Base-by-base conservation (phyloP, 345 rosid species). In the Aquilaria sinensis region DNA sequence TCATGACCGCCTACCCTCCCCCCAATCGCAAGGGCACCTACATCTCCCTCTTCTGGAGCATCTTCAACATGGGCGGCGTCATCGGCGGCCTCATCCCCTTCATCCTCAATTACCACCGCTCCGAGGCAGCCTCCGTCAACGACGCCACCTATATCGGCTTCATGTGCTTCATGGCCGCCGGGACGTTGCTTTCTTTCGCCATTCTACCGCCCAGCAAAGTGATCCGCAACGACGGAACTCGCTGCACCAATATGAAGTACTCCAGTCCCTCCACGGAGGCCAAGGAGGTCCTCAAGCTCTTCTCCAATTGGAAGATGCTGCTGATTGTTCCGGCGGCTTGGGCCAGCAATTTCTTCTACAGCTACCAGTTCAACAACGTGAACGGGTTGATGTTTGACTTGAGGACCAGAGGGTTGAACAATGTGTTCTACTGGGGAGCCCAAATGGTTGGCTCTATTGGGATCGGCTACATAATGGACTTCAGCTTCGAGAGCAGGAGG, bases 1-100 rank as follows among this genome's bases (percentile, higher is more conserved):
- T 93, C 64, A 93, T 90, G 97, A 90, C 97, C n/a, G 70, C 97
- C 6, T 93, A 88, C 56, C 98, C 97, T 33, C 97, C 97, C 0
- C 81, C 90, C 0, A 56, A 79, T 47, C 78, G 97, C 14, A 93
- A 93, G 66, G 98, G 98, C 10, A 74, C 79, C 10, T 93, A 86
- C 62, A 93, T 90, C 48, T 85, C 96, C 2, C 60, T 88, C 9
- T 88, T 88, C 69, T 88, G 92, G 96, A 76, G 81, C 37, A 78
- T 83, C 49, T 85, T 88, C 75, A 88, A 88, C 65, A 80, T 80
- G 78, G 96, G 90, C 5, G 96, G 92, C 1, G 96, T 88, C 2
- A 77, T 88, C 47, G 89, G 92, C 2, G 90, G 92, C 0, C 74
- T 88, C 3, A 85, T 88, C 63, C 81, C 92, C 9, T 85, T 88